phyloP scores from a whole-genome alignment of 768 basidiomycete genomes.

The Rhodotorula sphaerocarpa region DNA sequence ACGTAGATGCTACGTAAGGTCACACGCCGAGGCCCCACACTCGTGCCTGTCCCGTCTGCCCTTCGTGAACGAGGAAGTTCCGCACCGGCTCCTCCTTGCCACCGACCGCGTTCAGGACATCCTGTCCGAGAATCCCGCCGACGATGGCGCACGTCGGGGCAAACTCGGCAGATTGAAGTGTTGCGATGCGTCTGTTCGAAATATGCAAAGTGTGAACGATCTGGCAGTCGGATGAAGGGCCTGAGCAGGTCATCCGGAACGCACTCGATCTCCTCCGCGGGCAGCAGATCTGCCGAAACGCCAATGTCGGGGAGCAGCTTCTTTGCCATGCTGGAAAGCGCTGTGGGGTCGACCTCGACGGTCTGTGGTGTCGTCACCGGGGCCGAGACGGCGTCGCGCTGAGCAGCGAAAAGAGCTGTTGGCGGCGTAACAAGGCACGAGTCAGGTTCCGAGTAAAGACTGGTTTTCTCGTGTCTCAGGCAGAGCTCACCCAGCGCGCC shows the following conservation, averaged over 20 bases:
- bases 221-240: not conserved
- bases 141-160: constrained; percentile 89
- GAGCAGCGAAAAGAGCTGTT: constrained; percentile 63
- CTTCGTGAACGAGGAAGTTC: constrained; percentile 85
- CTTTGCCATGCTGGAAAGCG: constrained; percentile 32
- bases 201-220: too few species aligned
- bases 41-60: constrained; percentile 65
- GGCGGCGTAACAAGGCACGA: constrained; percentile 47
- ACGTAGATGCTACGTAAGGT: too few species aligned
- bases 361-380: constrained; percentile 49
- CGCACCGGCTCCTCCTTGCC: constrained; percentile 86
- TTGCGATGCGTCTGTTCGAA: constrained; percentile 54
- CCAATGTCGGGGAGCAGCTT: constrained; percentile 9
- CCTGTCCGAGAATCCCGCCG: constrained; percentile 89
- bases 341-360: constrained; percentile 46
- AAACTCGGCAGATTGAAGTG: constrained; percentile 72
- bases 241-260: constrained; percentile 10
- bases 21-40: constrained; percentile 44
- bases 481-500: constrained; percentile 56
- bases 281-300: constrained; percentile 7
- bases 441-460: too few species aligned
- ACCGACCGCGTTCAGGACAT: constrained; percentile 81
- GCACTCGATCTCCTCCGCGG: constrained; percentile 21
- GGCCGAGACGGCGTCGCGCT: constrained; percentile 42
- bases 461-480: constrained; percentile 27